Evolutionary conservation across 805 yeast species (phyloP), one percentile per base, ranked within the genome.

Genomic region (Candida nanaspora): DNA sequence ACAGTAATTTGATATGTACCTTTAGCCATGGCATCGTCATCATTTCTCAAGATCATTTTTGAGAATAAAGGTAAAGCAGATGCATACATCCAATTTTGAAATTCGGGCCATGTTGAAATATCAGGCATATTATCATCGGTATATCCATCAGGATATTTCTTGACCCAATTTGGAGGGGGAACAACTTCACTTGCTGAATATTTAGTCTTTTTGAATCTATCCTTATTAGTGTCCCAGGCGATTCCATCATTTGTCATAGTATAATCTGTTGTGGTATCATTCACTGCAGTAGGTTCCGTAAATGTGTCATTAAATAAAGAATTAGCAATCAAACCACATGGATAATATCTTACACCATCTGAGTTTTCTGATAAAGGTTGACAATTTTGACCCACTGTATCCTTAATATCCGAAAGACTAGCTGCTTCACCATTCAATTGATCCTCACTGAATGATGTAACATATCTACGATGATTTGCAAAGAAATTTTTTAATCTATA

Each of bases 401-500:
- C 78, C 22, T 69, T 70, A 29, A 93, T 66, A 33, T 65, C 71
- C 16, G 60, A 62, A 1, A 66, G 66, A 2, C 73, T 51, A 2
- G 85, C 78, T 2, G 84, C 82, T 32, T 76, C 62, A 6, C 98
- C 98, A 47, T 78, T 78, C 38, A 91, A 56, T 62, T 91, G 98
- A 41, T 73, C 74, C 52, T 82, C 78, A 58, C 88, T 89, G 59
- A 74, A 84, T 9, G 95, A 83, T 50, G 78, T 79, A n/a, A 88
- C 97, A 57, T 84, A 93, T 50, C 94, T 83, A 47, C 98, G 78
- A 66, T 91, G 98, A 63, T 93, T 91, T 56, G 94, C 96, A 61
- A 72, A 86, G 61, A 91, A 93, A 59, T 85, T 83, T 37, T 95
- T 86, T 50, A 91, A 65, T 50, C 80, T 78, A 66, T 91, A 91